Evolutionary conservation across 192 early-diverging fungal genomes (phyloP).

Genomic region (Coemansia sp.): DNA sequence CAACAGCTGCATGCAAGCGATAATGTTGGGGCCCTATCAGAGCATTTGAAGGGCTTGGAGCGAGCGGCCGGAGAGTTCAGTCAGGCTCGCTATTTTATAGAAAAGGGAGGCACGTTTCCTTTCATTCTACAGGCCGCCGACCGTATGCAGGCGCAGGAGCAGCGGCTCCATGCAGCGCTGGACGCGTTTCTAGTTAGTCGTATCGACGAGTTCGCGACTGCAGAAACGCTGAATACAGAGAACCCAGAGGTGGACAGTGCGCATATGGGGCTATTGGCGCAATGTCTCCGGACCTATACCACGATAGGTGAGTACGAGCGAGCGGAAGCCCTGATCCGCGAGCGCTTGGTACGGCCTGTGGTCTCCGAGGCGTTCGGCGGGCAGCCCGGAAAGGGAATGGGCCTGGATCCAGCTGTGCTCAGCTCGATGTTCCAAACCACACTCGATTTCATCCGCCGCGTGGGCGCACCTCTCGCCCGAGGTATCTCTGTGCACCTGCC

Average conservation of each 20-base stretch:
- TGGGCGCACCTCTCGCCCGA: conserved; percentile 13
- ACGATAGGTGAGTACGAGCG: conserved; percentile 21
- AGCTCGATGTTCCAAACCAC: conserved; percentile 11
- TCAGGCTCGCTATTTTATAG: conserved; percentile 37
- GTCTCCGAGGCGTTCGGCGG: conserved; percentile 6
- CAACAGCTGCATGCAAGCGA: neutral
- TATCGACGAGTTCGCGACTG: conserved; percentile 8
- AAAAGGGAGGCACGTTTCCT: conserved; percentile 20
- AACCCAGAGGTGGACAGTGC: neutral
- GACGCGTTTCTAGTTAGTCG: conserved; percentile 6
- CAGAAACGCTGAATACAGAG: neutral
- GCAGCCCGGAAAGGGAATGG: conserved; percentile 34
- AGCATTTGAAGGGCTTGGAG: conserved; percentile 40
- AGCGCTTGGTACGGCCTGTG: conserved; percentile 21
- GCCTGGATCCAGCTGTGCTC: conserved; percentile 26
- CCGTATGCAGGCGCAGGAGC: conserved; percentile 13
- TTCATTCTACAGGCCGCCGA: conserved; percentile 22
- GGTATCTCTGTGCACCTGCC: conserved; percentile 15
- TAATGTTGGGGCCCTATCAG: neutral
- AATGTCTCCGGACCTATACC: conserved; percentile 35
- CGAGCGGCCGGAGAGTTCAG: conserved; percentile 33
- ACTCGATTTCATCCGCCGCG: conserved; percentile 12
- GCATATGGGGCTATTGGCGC: conserved; percentile 4
- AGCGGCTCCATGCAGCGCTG: conserved; percentile 19
- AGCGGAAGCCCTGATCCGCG: conserved; percentile 25